These are phyloP conservation scores for Houttuynia cordata DNA, from an alignment of 164 flowering plant genomes.

Conservation along the genomic window DNA sequence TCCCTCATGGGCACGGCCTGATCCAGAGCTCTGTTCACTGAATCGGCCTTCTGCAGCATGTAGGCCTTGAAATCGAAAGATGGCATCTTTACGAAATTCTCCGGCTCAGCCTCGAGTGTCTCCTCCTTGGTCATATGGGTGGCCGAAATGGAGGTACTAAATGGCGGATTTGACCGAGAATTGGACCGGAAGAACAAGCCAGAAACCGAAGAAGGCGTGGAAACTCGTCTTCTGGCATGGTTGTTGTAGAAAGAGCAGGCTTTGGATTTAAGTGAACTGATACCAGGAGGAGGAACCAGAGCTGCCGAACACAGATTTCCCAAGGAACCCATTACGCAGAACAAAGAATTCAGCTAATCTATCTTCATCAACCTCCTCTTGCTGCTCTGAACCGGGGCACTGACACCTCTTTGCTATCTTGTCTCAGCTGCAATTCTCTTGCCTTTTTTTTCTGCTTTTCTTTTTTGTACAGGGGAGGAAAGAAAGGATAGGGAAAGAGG, in stretches of 20 bases:
- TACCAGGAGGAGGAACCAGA: constrained; percentile 1
- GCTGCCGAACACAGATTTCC: constrained; percentile 4
- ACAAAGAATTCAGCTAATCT: too few species aligned
- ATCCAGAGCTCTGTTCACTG: constrained; percentile 48
- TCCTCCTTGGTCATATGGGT: constrained; percentile 20
- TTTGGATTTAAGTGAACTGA: background rate
- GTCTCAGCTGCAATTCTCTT: too few species aligned
- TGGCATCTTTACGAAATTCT: constrained; percentile 2
- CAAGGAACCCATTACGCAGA: constrained; percentile 3
- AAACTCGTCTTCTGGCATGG: background rate
- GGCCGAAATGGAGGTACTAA: constrained; percentile 16
- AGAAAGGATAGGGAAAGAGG: too few species aligned
- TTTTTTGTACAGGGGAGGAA: too few species aligned
- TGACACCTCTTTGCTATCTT: too few species aligned
- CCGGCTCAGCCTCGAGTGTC: background rate
- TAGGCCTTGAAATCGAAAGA: constrained; percentile 41
- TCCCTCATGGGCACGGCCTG: constrained; percentile 29
- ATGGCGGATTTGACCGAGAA: background rate
- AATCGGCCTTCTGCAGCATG: constrained; percentile 26
- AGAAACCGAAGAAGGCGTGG: background rate
- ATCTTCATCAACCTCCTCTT: too few species aligned
- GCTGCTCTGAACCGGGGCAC: too few species aligned
- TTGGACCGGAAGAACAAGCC: background rate
- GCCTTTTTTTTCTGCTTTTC: too few species aligned
- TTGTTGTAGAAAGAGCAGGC: background rate